phyloP scores from a whole-genome alignment of 169 alveolate genomes.

The Neospora caninum region DNA sequence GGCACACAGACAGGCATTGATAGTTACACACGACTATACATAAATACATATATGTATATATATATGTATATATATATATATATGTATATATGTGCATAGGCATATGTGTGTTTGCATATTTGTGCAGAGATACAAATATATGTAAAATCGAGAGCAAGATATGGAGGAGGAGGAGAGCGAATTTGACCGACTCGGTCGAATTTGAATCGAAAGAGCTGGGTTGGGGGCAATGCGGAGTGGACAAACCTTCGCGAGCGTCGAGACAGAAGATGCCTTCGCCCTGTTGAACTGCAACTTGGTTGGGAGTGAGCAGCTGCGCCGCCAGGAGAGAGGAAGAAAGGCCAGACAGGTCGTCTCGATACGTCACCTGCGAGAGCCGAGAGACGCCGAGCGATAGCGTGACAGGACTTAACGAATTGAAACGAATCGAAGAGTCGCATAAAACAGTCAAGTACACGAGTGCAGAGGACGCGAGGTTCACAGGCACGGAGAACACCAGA shows the following conservation, averaged over 20 bases:
- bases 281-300: slow-evolving; percentile 45
- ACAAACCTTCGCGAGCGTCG: slow-evolving; percentile 58
- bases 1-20: not conserved
- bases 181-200: too few relatives aligned
- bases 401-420: too few relatives aligned
- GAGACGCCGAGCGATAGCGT: not conserved
- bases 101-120: not conserved
- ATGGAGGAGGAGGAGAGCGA: too few relatives aligned
- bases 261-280: slow-evolving; percentile 64
- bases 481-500: too few relatives aligned
- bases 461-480: too few relatives aligned
- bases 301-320: not conserved
- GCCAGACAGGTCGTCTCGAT: not conserved
- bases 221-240: too few relatives aligned
- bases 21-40: not conserved
- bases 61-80: not conserved
- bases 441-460: not conserved
- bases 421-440: not conserved
- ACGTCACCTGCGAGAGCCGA: not conserved
- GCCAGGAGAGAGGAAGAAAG: slow-evolving; percentile 18
- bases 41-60: not conserved
- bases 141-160: too few relatives aligned
- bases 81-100: not conserved
- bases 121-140: not conserved
- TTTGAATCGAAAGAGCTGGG: too few relatives aligned